These are phyloP conservation scores for Astrocystis sublimbata DNA, from an alignment of 495 filamentous ascomycete species.

Conservation along the genomic window DNA sequence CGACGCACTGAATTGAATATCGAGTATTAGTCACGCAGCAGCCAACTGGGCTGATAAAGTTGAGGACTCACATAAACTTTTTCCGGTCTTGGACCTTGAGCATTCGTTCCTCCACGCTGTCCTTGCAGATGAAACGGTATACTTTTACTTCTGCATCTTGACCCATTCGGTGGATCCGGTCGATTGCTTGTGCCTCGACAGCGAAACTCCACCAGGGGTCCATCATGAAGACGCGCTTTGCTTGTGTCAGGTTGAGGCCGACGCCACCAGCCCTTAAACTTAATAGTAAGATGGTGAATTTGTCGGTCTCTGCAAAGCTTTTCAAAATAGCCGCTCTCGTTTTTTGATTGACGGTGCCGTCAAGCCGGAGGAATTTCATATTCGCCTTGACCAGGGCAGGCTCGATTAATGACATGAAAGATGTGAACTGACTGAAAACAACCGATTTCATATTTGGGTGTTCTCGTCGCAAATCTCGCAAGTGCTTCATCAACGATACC, in stretches of 20 bases:
- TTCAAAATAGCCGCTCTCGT: slow-evolving; percentile 71
- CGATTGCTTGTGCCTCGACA: slow-evolving; percentile 95
- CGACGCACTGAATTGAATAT: slow-evolving; percentile 65
- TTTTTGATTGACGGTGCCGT: slow-evolving; percentile 88
- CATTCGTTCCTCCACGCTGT: slow-evolving; percentile 95
- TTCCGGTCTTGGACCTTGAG: slow-evolving; percentile 91
- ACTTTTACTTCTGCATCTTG: slow-evolving; percentile 86
- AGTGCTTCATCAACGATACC: slow-evolving; percentile 70
- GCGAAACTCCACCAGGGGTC: slow-evolving; percentile 99
- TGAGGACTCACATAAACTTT: slow-evolving; percentile 77
- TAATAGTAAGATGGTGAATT: slow-evolving; percentile 69
- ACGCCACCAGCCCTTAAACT: slow-evolving; percentile 91
- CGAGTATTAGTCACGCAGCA: slow-evolving; percentile 11
- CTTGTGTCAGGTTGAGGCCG: slow-evolving; percentile 86
- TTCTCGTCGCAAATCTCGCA: slow-evolving; percentile 62
- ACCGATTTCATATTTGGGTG: slow-evolving; percentile 78
- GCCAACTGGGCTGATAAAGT: slow-evolving; percentile 8
- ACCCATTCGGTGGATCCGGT: slow-evolving; percentile 98
- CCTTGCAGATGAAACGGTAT: slow-evolving; percentile 80
- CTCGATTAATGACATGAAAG: slow-evolving; percentile 88
- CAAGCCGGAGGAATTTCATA: slow-evolving; percentile 81
- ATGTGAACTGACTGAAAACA: slow-evolving; percentile 95
- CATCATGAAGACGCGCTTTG: slow-evolving; percentile 94
- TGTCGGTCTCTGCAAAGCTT: slow-evolving; percentile 61
- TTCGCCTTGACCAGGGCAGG: slow-evolving; percentile 68